Conservation (phyloP, 2,329 filamentous ascomycete genomes). For the Diaporthe ampelina region DNA sequence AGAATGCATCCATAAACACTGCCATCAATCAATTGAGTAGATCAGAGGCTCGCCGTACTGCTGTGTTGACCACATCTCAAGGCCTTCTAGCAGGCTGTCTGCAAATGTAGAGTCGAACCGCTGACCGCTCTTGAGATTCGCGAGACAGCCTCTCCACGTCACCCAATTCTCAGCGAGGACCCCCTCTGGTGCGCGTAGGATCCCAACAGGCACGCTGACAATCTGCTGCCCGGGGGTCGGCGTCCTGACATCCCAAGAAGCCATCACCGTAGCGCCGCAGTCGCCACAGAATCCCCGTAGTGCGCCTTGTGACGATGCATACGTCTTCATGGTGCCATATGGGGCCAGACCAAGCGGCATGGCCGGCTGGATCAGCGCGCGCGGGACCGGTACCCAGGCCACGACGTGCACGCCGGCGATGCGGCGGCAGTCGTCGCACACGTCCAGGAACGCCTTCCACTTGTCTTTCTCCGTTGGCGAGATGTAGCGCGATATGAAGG, state of each 20-base stretch:
- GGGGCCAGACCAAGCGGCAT: slow-evolving; percentile 52
- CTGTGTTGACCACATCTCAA: slow-evolving; percentile 54
- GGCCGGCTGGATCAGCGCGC: slow-evolving; percentile 52
- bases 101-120: slow-evolving; percentile 54
- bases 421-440: slow-evolving; percentile 61
- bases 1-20: not conserved
- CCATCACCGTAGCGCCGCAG: slow-evolving; percentile 62
- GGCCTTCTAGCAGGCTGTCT: slow-evolving; percentile 53
- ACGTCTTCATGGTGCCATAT: slow-evolving; percentile 60
- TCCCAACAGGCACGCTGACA: slow-evolving; percentile 59
- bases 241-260: slow-evolving; percentile 47
- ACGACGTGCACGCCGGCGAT: slow-evolving; percentile 57
- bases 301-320: slow-evolving; percentile 55
- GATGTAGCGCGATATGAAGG: slow-evolving; percentile 51
- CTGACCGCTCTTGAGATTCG: slow-evolving; percentile 52
- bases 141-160: slow-evolving; percentile 57
- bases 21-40: slow-evolving; percentile 16
- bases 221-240: slow-evolving; percentile 51
- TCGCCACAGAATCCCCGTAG: slow-evolving; percentile 59
- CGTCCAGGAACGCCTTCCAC: slow-evolving; percentile 58
- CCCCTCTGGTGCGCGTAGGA: slow-evolving; percentile 61
- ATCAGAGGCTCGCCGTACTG: slow-evolving; percentile 49
- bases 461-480: slow-evolving; percentile 56
- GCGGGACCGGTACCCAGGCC: slow-evolving; percentile 59
- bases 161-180: slow-evolving; percentile 61